These are phyloP conservation scores for Sutorius australiensis DNA, from an alignment of 768 basidiomycete species.

Conservation along the genomic window DNA sequence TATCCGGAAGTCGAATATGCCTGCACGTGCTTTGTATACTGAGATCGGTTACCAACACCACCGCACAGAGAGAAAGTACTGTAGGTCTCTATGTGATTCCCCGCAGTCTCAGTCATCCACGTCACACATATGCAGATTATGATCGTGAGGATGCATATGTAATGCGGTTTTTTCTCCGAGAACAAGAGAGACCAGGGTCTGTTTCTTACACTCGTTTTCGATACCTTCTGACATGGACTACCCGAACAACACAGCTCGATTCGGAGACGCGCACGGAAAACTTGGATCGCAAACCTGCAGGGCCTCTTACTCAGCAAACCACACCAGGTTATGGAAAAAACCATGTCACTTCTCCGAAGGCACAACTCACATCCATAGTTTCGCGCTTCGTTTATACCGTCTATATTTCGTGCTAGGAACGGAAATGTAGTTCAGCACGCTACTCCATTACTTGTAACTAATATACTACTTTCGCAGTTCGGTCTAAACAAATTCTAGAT, in stretches of 20 bases:
- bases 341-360: conserved; percentile 14
- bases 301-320: conserved; percentile 11
- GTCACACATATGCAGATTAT: conserved; percentile 15
- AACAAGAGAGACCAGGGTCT: conserved; percentile 9
- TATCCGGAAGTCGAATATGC: conserved; percentile 28
- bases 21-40: conserved; percentile 21
- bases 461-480: background rate
- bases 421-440: background rate
- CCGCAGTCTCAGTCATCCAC: background rate
- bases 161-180: conserved; percentile 20
- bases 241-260: conserved; percentile 1
- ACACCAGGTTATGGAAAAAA: conserved; percentile 1
- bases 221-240: background rate
- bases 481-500: conserved; percentile 19
- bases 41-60: conserved; percentile 24
- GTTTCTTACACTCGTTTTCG: background rate
- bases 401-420: background rate
- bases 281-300: conserved; percentile 15
- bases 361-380: conserved; percentile 9
- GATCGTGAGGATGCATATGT: conserved; percentile 26
- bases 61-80: conserved; percentile 19
- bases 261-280: conserved; percentile 2
- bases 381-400: background rate
- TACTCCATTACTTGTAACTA: conserved; percentile 1
- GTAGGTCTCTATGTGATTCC: conserved; percentile 16